Conservation (phyloP, 805 yeast species). For the Sugiyamaella marilandica region DNA sequence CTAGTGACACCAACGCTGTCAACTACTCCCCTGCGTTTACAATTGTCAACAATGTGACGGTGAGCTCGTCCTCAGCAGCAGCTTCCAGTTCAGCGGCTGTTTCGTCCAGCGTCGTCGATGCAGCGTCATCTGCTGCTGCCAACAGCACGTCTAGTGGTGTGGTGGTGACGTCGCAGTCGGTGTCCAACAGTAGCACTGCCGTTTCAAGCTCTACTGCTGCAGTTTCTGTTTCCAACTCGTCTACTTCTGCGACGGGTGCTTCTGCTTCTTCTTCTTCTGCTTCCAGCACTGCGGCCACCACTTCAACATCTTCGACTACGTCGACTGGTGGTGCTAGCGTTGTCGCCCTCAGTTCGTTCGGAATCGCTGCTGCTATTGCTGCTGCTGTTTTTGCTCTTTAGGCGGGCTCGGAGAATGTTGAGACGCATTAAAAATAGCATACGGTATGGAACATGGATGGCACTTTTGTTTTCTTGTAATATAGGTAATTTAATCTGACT, state of each 20-base stretch:
- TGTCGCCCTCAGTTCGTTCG: slow-evolving; percentile 9
- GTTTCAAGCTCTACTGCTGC: slow-evolving; percentile 3
- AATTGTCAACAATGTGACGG: slow-evolving; percentile 24
- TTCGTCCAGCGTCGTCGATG: slow-evolving; percentile 15
- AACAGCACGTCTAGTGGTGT: not conserved
- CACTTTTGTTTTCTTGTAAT: too few relatives aligned
- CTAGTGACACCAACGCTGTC: slow-evolving; percentile 26
- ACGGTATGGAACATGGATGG: too few relatives aligned
- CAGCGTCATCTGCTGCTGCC: not conserved
- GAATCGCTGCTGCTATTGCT: slow-evolving; percentile 16
- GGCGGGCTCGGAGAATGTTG: not conserved
- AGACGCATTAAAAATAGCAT: not conserved
- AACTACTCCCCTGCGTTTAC: slow-evolving; percentile 35
- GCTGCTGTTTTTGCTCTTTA: slow-evolving; percentile 11
- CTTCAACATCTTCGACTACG: slow-evolving; percentile 11
- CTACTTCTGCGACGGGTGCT: not conserved
- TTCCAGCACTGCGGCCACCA: slow-evolving; percentile 4
- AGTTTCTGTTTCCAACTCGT: slow-evolving; percentile 4
- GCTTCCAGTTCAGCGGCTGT: slow-evolving; percentile 5
- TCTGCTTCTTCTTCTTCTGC: slow-evolving; percentile 3
- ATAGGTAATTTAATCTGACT: too few relatives aligned
- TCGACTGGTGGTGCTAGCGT: slow-evolving; percentile 8
- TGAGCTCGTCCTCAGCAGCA: slow-evolving; percentile 4
- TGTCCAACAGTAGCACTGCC: not conserved
- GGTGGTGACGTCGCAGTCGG: slow-evolving; percentile 1